These are phyloP conservation scores for Boletus rufocinnamomeus DNA, from an alignment of 768 basidiomycete genomes.

Conservation along the genomic window DNA sequence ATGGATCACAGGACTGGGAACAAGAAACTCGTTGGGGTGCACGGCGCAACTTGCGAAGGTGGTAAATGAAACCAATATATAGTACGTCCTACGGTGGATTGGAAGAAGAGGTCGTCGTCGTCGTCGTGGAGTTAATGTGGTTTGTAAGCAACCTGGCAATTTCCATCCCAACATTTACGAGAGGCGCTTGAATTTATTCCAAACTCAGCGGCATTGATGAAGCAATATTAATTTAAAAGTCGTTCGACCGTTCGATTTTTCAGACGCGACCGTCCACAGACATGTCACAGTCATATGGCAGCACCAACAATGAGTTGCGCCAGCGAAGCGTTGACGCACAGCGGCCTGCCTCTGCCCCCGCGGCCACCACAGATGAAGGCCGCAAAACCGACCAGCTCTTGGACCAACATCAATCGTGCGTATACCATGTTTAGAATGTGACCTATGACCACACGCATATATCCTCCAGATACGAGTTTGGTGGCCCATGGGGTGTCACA, in stretches of 20 bases:
- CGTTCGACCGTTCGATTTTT: constrained; percentile 22
- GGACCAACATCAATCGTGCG: constrained; percentile 66
- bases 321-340: constrained; percentile 28
- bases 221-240: constrained; percentile 17
- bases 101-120: constrained; percentile 15
- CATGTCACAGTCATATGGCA: constrained; percentile 35
- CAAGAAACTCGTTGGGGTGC: constrained; percentile 16
- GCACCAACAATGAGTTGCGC: constrained; percentile 29
- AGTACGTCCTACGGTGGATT: constrained; percentile 24
- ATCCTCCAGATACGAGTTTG: constrained; percentile 83
- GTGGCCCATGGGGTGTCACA: constrained; percentile 87
- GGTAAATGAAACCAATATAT: constrained; percentile 21
- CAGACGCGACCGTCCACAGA: background rate
- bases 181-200: constrained; percentile 22
- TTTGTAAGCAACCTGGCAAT: constrained; percentile 8
- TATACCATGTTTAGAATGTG: constrained; percentile 1
- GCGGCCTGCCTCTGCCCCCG: constrained; percentile 17
- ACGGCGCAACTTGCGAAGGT: constrained; percentile 14
- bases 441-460: constrained; percentile 6
- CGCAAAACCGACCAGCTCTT: constrained; percentile 71
- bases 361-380: constrained; percentile 64
- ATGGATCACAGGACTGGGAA: constrained; percentile 38
- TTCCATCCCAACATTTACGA: constrained; percentile 6
- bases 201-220: constrained; percentile 13
- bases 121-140: constrained; percentile 19